phyloP scores from a whole-genome alignment of 768 basidiomycete species.

The Auricularia heimuer region DNA sequence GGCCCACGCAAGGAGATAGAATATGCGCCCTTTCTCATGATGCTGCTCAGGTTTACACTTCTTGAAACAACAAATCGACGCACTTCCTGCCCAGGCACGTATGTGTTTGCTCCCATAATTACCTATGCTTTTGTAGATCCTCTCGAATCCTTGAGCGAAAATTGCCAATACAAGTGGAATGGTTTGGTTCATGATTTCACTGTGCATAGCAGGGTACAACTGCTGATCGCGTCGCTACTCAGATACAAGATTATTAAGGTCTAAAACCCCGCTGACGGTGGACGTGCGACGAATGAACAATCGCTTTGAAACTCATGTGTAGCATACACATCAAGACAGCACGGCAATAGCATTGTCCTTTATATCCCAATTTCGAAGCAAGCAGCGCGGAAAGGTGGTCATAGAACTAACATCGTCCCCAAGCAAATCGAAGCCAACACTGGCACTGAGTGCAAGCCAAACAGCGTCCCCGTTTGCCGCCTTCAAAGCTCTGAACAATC shows the following conservation, averaged over 20 bases:
- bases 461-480: constrained; percentile 67
- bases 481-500: constrained; percentile 52
- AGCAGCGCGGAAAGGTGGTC: background rate
- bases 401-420: constrained; percentile 12
- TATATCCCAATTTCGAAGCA: constrained; percentile 49
- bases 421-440: constrained; percentile 26
- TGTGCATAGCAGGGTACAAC: too few relatives aligned
- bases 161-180: too few relatives aligned
- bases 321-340: too few relatives aligned
- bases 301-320: too few relatives aligned
- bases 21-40: background rate
- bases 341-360: constrained; percentile 22
- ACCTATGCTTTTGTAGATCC: constrained; percentile 1
- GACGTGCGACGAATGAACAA: too few relatives aligned
- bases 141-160: background rate
- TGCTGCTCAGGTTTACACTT: background rate
- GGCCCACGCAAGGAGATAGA: background rate
- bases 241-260: too few relatives aligned
- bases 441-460: constrained; percentile 66
- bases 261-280: too few relatives aligned
- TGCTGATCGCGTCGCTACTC: too few relatives aligned
- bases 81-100: background rate
- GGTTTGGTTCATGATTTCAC: too few relatives aligned
- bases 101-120: background rate
- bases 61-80: background rate